These are phyloP conservation scores for Colletotrichum lindemuthianum DNA, from an alignment of 2,329 filamentous ascomycete species.

Conservation along the genomic window DNA sequence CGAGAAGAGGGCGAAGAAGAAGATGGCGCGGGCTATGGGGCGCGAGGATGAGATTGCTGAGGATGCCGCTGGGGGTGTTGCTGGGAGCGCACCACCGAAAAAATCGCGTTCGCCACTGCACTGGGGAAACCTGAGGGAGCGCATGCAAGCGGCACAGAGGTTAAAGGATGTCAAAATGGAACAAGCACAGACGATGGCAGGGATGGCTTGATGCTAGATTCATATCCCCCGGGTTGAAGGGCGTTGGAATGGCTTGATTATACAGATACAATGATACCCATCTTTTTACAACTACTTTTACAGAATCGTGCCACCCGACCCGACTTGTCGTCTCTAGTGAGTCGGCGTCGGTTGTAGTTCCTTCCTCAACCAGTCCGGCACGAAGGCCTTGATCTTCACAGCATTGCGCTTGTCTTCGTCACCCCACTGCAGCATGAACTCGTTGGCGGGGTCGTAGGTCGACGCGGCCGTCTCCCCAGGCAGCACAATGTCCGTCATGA, in stretches of 20 bases:
- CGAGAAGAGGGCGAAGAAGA: conserved; percentile 52
- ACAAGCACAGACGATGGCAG: conserved; percentile 51
- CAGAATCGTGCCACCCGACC: conserved; percentile 17
- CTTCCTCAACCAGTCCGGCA: conserved; percentile 77
- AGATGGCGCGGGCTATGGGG: conserved; percentile 45
- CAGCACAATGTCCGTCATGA: conserved; percentile 84
- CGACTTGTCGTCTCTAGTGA: conserved; percentile 21
- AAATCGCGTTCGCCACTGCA: conserved; percentile 18
- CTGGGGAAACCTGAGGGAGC: conserved; percentile 37
- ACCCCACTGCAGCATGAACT: conserved; percentile 36
- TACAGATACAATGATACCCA: conserved; percentile 31
- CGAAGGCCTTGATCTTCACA: conserved; percentile 79
- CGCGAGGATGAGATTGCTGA: conserved; percentile 6
- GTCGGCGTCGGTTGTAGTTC: conserved; percentile 46
- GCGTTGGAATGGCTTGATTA: neutral
- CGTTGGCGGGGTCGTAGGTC: conserved; percentile 66
- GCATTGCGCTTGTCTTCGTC: conserved; percentile 45
- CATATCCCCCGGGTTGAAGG: neutral
- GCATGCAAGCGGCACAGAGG: conserved; percentile 48
- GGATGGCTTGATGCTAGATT: conserved; percentile 36
- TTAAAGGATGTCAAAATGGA: conserved; percentile 62
- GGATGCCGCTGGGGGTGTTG: neutral
- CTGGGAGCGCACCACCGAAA: conserved; percentile 1
- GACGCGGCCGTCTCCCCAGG: conserved; percentile 73
- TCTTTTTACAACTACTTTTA: conserved; percentile 15